Conservation (phyloP, 2,329 filamentous ascomycete genomes). For the Cladosporium sp. region DNA sequence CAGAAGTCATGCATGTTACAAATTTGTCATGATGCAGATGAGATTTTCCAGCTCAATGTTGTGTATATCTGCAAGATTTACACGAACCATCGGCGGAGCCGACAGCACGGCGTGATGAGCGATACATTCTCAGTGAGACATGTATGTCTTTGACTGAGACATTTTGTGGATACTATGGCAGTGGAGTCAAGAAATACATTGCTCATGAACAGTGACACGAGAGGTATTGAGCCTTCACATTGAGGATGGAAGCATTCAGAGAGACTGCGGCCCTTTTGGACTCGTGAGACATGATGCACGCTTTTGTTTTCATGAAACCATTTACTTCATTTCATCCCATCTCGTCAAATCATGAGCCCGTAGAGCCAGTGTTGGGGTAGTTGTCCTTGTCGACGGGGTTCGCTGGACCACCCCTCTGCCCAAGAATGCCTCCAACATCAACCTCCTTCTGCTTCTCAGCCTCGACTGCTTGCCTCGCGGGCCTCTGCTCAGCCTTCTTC, state of each 20-base stretch:
- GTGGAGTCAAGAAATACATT: too few species aligned
- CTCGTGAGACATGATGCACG: too few species aligned
- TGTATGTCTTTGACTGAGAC: not conserved
- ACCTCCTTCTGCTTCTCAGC: conserved; percentile 32
- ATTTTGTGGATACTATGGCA: not conserved
- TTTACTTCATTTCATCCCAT: too few species aligned
- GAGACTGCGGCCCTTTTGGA: too few species aligned
- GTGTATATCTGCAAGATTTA: too few species aligned
- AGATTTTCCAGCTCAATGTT: too few species aligned
- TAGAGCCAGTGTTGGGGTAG: conserved; percentile 23
- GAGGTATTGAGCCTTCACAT: too few species aligned
- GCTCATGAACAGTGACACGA: too few species aligned
- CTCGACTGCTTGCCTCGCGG: conserved; percentile 36
- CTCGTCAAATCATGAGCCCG: not conserved
- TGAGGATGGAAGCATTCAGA: too few species aligned
- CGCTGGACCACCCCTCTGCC: conserved; percentile 43
- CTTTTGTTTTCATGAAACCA: too few species aligned
- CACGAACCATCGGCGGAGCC: not conserved
- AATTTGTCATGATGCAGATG: too few species aligned
- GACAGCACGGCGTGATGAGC: not conserved
- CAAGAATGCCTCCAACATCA: conserved; percentile 38
- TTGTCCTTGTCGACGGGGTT: conserved; percentile 26
- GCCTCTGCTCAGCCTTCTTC: conserved; percentile 46
- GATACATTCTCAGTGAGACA: not conserved
- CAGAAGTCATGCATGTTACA: too few species aligned